phyloP scores from a whole-genome alignment of 805 yeast species.

The Metschnikowia colocasiae region DNA sequence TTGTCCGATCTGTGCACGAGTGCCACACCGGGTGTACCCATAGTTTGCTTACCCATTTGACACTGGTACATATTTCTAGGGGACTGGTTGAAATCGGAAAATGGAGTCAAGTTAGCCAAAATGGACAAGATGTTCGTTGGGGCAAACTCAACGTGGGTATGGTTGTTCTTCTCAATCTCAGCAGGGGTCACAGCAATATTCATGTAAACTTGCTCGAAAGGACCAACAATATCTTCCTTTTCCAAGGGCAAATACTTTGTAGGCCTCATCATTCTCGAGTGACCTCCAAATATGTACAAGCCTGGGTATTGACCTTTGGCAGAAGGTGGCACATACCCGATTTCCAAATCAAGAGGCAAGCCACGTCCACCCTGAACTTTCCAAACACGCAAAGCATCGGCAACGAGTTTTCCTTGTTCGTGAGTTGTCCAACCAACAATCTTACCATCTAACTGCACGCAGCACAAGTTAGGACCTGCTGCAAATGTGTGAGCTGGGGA shows the following conservation, averaged over 20 bases:
- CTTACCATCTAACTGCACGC: conserved; percentile 91
- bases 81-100: conserved; percentile 96
- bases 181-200: conserved; percentile 91
- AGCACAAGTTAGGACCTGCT: conserved; percentile 84
- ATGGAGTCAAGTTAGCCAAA: conserved; percentile 95
- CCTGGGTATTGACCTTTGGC: conserved; percentile 97
- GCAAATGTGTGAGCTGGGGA: conserved; percentile 73
- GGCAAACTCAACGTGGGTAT: conserved; percentile 89
- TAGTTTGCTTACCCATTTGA: conserved; percentile 99
- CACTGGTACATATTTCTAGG: conserved; percentile 99
- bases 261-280: conserved; percentile 93
- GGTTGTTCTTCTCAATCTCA: conserved; percentile 77
- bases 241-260: conserved; percentile 85
- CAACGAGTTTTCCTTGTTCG: conserved; percentile 77
- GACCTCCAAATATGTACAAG: conserved; percentile 83
- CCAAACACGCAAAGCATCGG: conserved; percentile 89
- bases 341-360: conserved; percentile 83
- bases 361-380: conserved; percentile 77
- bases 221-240: conserved; percentile 86
- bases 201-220: conserved; percentile 97
- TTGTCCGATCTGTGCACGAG: conserved; percentile 89
- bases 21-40: conserved; percentile 99
- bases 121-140: conserved; percentile 95
- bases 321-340: conserved; percentile 97
- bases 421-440: conserved; percentile 94